Evolutionary conservation across 345 rosid genomes (phyloP).

Genomic region (Cardamine chenopodiifolia): DNA sequence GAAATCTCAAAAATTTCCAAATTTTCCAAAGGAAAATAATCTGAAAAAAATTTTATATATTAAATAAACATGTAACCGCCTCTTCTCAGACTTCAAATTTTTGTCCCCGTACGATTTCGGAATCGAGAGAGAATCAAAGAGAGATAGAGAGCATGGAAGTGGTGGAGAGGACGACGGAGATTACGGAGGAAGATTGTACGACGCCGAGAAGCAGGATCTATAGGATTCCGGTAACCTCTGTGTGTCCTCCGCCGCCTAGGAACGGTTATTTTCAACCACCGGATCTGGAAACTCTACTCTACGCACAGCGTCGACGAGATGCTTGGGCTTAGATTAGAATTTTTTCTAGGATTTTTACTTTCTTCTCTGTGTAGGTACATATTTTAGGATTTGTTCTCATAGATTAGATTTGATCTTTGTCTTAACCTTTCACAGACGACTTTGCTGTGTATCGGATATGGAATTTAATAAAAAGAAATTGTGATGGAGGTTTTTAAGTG

Average conservation of each 20-base stretch:
- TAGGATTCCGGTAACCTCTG: constrained; percentile 51
- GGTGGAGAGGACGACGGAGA: constrained; percentile 27
- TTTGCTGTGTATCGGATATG: constrained; percentile 1
- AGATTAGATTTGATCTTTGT: background rate
- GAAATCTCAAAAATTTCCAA: constrained; percentile 8
- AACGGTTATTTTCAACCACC: constrained; percentile 73
- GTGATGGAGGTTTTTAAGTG: too few species aligned
- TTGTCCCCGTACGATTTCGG: background rate
- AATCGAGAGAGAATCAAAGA: background rate
- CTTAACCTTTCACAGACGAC: background rate
- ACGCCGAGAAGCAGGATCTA: constrained; percentile 59
- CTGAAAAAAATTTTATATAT: constrained; percentile 3
- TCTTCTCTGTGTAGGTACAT: constrained; percentile 36
- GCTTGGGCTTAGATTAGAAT: constrained; percentile 46
- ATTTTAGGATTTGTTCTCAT: constrained; percentile 27
- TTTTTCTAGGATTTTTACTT: background rate
- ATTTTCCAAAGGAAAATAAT: constrained; percentile 21
- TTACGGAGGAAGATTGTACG: constrained; percentile 53
- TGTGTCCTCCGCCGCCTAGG: constrained; percentile 69
- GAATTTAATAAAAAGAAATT: background rate
- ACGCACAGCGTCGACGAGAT: constrained; percentile 43
- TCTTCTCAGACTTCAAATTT: constrained; percentile 29
- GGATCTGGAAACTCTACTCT: constrained; percentile 64
- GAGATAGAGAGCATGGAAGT: constrained; percentile 38
- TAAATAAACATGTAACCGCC: constrained; percentile 34